These are phyloP conservation scores for Boletus sp. DNA, from an alignment of 1,284 basidiomycete species.

Conservation along the genomic window DNA sequence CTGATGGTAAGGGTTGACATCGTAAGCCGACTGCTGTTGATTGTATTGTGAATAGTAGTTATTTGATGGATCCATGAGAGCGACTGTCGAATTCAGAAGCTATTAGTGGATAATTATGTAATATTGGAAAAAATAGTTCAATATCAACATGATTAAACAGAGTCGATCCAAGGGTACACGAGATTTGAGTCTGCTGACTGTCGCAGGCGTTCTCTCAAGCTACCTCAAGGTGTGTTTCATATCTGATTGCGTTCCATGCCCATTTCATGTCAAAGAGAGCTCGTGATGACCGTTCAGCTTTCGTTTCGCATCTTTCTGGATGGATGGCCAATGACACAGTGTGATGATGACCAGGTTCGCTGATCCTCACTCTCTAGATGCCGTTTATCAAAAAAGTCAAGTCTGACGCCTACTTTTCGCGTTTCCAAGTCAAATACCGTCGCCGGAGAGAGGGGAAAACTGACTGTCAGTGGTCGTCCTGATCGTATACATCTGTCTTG, in stretches of 20 bases:
- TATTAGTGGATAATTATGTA: slow-evolving; percentile 27
- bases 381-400: slow-evolving; percentile 90
- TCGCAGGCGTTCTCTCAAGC: slow-evolving; percentile 45
- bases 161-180: slow-evolving; percentile 13
- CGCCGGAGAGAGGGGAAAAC: slow-evolving; percentile 97
- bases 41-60: slow-evolving; percentile 49
- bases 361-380: slow-evolving; percentile 56
- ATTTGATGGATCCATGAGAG: slow-evolving; percentile 35
- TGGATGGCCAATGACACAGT: slow-evolving; percentile 30
- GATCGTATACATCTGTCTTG: slow-evolving; percentile 11
- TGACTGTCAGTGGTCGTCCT: slow-evolving; percentile 70
- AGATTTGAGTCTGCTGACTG: slow-evolving; percentile 30
- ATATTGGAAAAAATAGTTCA: slow-evolving; percentile 7
- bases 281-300: not conserved
- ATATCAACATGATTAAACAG: slow-evolving; percentile 39
- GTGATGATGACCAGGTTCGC: slow-evolving; percentile 30
- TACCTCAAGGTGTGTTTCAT: slow-evolving; percentile 57
- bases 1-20: slow-evolving; percentile 78
- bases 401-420: slow-evolving; percentile 93
- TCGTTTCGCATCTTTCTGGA: slow-evolving; percentile 19
- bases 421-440: slow-evolving; percentile 98
- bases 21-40: slow-evolving; percentile 53
- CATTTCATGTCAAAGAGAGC: not conserved
- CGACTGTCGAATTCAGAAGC: not conserved
- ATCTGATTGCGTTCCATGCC: slow-evolving; percentile 2